Evolutionary conservation across 2,329 filamentous ascomycete genomes (phyloP), one percentile per base, ranked within the genome.

Genomic region (Claviceps sp.): DNA sequence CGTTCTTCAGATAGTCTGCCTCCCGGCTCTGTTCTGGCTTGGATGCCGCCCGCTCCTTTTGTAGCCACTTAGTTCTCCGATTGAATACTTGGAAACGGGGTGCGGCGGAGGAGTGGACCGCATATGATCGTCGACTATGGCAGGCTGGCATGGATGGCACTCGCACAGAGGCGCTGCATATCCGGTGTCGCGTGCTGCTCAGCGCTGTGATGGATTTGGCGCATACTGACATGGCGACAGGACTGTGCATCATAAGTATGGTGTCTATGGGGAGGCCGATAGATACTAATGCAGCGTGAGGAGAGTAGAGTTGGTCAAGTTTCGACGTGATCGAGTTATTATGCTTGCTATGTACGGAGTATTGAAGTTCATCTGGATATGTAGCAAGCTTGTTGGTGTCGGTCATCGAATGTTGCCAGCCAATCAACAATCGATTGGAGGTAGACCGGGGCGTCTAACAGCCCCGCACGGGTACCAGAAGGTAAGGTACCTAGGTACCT

Each of bases 81-180:
- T 95, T 94, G 79, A 98, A 98, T 66, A 98, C 86, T 59, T 96
- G 85, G 59, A 94, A 81, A 39, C 83, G 80, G 26, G 89, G 86
- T 42, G 81, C 80, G 54, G 88, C 86, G 2, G 87, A 76, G 20
- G 86, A 77, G 68, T 89, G 85, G 53, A 87, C 79, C 49, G 91
- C 90, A 69, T 93, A 95, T 52, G 69, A 71, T 53, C 85, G 75
- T 52, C 70, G 65, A 38, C 53, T 53, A 20, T 47, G 45, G 34
- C 29, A 34, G 29, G 29, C 29, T 47, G 45, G 44, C 20, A 14
- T 23, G 36, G 45, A 4, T 46, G 42, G 51, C 9, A 55, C 39
- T 8, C 56, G 54, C 51, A 44, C 43, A 23, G 55, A 52, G 39
- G 55, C 47, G 43, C 44, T 51, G 56, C 52, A 42, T 39, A 61